These are phyloP conservation scores for Lycium barbarum DNA, from an alignment of 257 asterid genomes.

Conservation along the genomic window DNA sequence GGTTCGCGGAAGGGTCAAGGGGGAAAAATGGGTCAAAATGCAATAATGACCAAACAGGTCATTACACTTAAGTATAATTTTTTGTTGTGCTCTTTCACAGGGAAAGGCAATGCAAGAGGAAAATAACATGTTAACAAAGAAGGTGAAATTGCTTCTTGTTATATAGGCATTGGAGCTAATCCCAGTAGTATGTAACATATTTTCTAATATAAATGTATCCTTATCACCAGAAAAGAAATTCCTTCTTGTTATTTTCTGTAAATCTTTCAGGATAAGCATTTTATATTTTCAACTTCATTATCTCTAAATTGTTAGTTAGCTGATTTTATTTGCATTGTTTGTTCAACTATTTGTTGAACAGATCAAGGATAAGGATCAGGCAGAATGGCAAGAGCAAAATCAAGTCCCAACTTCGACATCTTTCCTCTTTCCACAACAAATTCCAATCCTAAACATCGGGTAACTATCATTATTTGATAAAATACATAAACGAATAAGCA, in stretches of 20 bases:
- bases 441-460: background rate
- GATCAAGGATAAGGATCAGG: constrained; percentile 69
- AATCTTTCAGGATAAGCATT: background rate
- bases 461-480: too few relatives aligned
- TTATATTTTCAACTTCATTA: too few relatives aligned
- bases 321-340: too few relatives aligned
- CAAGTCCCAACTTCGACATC: constrained; percentile 31
- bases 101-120: background rate
- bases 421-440: background rate
- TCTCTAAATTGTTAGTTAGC: background rate
- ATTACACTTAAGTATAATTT: background rate
- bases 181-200: too few relatives aligned
- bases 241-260: background rate
- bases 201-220: too few relatives aligned
- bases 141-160: background rate
- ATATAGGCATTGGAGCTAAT: too few relatives aligned
- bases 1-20: too few relatives aligned
- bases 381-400: constrained; percentile 57
- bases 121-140: background rate
- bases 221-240: too few relatives aligned
- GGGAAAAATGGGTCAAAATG: too few relatives aligned
- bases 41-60: too few relatives aligned
- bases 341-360: constrained; percentile 10
- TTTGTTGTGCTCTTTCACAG: background rate
- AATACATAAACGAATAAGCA: too few relatives aligned